Base-by-base conservation (phyloP, 257 asterid species). In the Jaltomata sinuosa region DNA sequence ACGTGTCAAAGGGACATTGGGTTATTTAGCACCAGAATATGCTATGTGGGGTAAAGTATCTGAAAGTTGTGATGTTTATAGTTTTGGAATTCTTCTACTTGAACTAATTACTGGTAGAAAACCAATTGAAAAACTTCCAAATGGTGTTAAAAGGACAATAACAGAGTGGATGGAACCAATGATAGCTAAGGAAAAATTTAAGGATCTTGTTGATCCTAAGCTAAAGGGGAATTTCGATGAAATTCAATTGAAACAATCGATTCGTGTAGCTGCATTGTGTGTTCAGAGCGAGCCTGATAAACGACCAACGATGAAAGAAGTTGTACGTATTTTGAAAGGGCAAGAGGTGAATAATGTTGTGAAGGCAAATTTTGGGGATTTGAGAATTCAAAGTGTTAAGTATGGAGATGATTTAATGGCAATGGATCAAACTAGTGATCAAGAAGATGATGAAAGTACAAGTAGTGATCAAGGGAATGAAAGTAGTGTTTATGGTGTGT, bases 21-120 rank as follows among this genome's bases (percentile, higher is more conserved):
- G 98, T 6, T 94, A 93, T 81, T 69, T 94, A 36, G 98, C 98
- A 5, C 98, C 97, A 1, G 97, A 94, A 79, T 94, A 94, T 29
- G 98, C 97, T 8, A 94, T 94, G 98, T 93, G 95, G 97, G 98
- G 98, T 5, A 94, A 94, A 61, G 98, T 93, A 0, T 93, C 98
- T 1, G 98, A 92, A 77, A 90, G 95, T 49, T 94, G 98, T 19
- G 98, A 94, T 38, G 97, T 94, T 0, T 94, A 92, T 71, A 94
- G 98, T 31, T 94, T 91, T 49, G 98, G 98, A 0, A 91, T 94
- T 29, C 93, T 94, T 0, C 71, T 94, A 0, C 91, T 94, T 1
- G 98, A 94, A 45, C 68, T 93, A 2, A 89, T 93, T 42, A 94
- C 97, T 0, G 98, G 95, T 1, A 62, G 97, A 82, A 94, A 93